phyloP scores from a whole-genome alignment of 2,329 filamentous ascomycete species.

The Penicillium freii region DNA sequence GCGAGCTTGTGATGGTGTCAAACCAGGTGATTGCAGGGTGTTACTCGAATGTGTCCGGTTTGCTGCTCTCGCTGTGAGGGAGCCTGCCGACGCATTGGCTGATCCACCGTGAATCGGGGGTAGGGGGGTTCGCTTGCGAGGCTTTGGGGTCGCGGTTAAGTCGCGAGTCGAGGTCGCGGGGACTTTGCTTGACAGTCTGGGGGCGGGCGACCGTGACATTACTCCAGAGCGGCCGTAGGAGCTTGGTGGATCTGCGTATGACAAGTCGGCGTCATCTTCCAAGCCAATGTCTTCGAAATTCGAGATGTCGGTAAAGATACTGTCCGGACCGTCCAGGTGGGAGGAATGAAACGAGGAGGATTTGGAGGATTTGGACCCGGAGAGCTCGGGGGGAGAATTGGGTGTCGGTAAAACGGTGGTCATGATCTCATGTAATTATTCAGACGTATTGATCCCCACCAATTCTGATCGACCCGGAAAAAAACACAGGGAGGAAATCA shows the following conservation, averaged over 20 bases:
- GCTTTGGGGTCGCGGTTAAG: conserved; percentile 32
- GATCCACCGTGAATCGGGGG: conserved; percentile 32
- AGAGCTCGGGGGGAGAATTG: conserved; percentile 74
- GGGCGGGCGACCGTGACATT: conserved; percentile 27
- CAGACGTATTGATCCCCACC: conserved; percentile 14
- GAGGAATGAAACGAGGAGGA: conserved; percentile 83
- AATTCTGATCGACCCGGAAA: conserved; percentile 5
- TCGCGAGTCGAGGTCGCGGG: conserved; percentile 34
- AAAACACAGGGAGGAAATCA: conserved; percentile 4
- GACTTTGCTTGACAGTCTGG: conserved; percentile 29
- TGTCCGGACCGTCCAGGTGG: conserved; percentile 66
- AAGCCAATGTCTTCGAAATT: conserved; percentile 95
- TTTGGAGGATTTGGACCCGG: conserved; percentile 83
- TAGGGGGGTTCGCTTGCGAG: conserved; percentile 23
- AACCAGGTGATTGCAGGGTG: conserved; percentile 25
- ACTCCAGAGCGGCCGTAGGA: conserved; percentile 31
- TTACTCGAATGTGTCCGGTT: conserved; percentile 24
- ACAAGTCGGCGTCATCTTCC: conserved; percentile 61
- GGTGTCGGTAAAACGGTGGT: conserved; percentile 51
- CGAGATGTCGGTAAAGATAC: conserved; percentile 67
- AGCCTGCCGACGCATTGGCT: conserved; percentile 20
- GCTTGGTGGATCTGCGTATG: conserved; percentile 29
- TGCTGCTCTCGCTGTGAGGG: conserved; percentile 26
- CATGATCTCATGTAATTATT: conserved; percentile 40
- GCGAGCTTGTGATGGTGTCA: conserved; percentile 29